Evolutionary conservation across 805 yeast species (phyloP).

Genomic region (Babjeviella inositovora): DNA sequence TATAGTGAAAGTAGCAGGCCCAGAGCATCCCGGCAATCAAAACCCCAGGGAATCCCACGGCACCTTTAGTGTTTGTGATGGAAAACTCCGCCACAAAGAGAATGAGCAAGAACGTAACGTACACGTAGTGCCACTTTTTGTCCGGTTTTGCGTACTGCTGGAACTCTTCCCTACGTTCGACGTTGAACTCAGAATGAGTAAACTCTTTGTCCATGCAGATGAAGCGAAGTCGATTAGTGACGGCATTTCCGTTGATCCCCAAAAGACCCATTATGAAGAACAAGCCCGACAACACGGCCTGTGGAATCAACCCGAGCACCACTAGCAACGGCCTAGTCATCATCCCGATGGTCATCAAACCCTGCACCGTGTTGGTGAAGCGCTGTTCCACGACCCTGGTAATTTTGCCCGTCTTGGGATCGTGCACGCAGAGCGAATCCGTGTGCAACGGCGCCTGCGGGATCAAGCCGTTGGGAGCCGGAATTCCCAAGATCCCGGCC

Average conservation of each 20-base stretch:
- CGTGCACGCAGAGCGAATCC: slow-evolving; percentile 47
- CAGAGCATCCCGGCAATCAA: slow-evolving; percentile 55
- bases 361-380: slow-evolving; percentile 72
- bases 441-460: slow-evolving; percentile 98
- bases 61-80: slow-evolving; percentile 76
- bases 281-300: slow-evolving; percentile 82
- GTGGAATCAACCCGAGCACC: slow-evolving; percentile 77
- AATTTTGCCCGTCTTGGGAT: slow-evolving; percentile 18
- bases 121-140: slow-evolving; percentile 35
- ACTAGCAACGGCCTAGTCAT: slow-evolving; percentile 80
- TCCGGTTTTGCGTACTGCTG: slow-evolving; percentile 11
- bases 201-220: slow-evolving; percentile 40
- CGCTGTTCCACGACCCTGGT: slow-evolving; percentile 76
- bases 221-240: slow-evolving; percentile 46
- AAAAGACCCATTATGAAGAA: slow-evolving; percentile 88
- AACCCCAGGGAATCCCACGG: slow-evolving; percentile 89
- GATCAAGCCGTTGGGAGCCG: slow-evolving; percentile 91
- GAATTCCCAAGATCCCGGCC: slow-evolving; percentile 78
- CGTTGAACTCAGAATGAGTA: no score
- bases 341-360: slow-evolving; percentile 66
- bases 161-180: slow-evolving; percentile 4
- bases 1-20: slow-evolving; percentile 41
- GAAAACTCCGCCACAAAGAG: slow-evolving; percentile 75
- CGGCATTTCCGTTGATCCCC: slow-evolving; percentile 54
- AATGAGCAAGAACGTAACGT: slow-evolving; percentile 36